Evolutionary conservation across 2,329 filamentous ascomycete species (phyloP), one percentile per base, ranked within the genome.

Genomic region (Myriosclerotinia duriaeana): DNA sequence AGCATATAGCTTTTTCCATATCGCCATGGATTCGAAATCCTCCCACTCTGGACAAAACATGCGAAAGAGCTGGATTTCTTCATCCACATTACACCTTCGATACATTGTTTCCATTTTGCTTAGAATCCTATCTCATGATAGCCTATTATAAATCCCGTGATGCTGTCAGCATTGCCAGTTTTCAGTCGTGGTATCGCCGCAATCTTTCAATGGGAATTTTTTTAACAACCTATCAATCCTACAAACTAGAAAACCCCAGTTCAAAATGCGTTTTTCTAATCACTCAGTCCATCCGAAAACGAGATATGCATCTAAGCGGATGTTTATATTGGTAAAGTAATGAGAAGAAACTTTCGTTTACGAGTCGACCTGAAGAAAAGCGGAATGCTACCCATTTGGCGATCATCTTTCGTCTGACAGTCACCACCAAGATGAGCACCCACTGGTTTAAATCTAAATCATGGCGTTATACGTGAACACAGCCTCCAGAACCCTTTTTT

Each of bases 401-500:
- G 22, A 30, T 34, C 12, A n/a, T 14, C 8, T 20, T 9, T 38
- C n/a, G n/a, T n/a, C n/a, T n/a, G n/a, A n/a, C n/a, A n/a, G n/a
- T n/a, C n/a, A n/a, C n/a, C n/a, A n/a, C n/a, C n/a, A n/a, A n/a
- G n/a, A n/a, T n/a, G 22, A 46, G 20, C 12, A 12, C 9, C 34
- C 3, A 46, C 46, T 56, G 52, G 5, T 5, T 17, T 38, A 3
- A 14, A 34, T 34, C 5, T 14, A 6, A 20, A 58, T 48, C 2
- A 30, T 30, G 15, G 8, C 17, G 22, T 34, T 38, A 7, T 22
- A n/a, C 11, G n/a, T 53, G 42, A 30, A 44, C 42, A 50, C n/a
- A 50, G 53, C 62, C 15, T 48, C 42, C 34, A 34, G 62, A 42
- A 40, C 56, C 56, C n/a, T 11, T 48, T 14, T 50, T n/a, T 48